Conservation (phyloP, 495 filamentous ascomycete species). For the Tetracladium marchalianum region DNA sequence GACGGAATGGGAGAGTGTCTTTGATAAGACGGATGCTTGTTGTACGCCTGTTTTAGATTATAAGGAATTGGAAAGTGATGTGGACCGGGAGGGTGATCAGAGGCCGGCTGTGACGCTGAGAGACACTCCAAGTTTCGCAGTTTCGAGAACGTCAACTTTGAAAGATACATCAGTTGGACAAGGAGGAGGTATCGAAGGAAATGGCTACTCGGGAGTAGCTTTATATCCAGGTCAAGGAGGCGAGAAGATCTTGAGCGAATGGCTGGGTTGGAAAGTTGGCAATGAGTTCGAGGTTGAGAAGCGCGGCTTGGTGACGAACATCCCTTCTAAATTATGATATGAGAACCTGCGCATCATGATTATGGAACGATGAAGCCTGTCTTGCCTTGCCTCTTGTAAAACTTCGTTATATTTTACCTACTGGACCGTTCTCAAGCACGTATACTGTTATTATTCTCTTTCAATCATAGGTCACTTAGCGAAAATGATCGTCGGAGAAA, state of each 20-base stretch:
- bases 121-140: slow-evolving; percentile 46
- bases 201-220: slow-evolving; percentile 51
- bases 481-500: no score
- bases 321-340: slow-evolving; percentile 18
- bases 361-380: no score
- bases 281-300: slow-evolving; percentile 56
- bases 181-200: slow-evolving; percentile 37
- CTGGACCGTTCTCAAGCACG: no score
- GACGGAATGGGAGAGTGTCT: slow-evolving; percentile 72
- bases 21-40: slow-evolving; percentile 86
- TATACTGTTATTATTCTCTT: no score
- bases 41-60: slow-evolving; percentile 77
- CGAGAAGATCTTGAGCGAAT: slow-evolving; percentile 55
- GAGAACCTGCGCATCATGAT: no score
- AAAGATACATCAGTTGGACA: slow-evolving; percentile 31
- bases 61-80: slow-evolving; percentile 53
- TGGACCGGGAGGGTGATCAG: slow-evolving; percentile 55
- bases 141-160: slow-evolving; percentile 14
- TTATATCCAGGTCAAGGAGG: slow-evolving; percentile 62
- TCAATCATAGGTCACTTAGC: no score
- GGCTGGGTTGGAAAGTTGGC: slow-evolving; percentile 71
- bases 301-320: slow-evolving; percentile 42
- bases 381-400: no score
- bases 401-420: no score
- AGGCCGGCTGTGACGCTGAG: slow-evolving; percentile 61